A percentile compares a stretch with the other conserved stretches of the same genome.
phyloP scores from a whole-genome alignment of 2,329 filamentous ascomycete species.

The Fusarium praegraminearum region DNA sequence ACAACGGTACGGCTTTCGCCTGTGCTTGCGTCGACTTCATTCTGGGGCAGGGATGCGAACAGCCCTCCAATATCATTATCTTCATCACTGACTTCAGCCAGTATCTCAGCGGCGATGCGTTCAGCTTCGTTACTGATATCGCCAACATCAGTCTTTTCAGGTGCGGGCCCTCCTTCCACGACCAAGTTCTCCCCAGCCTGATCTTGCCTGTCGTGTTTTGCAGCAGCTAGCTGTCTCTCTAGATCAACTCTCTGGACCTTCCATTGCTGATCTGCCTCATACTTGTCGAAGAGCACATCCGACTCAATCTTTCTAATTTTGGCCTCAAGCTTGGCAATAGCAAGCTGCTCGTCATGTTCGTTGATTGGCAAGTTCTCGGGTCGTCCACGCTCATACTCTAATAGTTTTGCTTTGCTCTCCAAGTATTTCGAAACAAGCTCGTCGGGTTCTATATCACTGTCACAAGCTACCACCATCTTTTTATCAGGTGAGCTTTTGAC shows the following conservation, averaged over 20 bases:
- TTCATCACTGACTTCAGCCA: slow-evolving; percentile 61
- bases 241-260: slow-evolving; percentile 67
- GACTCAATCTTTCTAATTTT: slow-evolving; percentile 83
- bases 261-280: slow-evolving; percentile 75
- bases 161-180: slow-evolving; percentile 41
- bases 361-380: slow-evolving; percentile 37
- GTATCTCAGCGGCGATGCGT: slow-evolving; percentile 68
- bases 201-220: slow-evolving; percentile 54
- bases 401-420: slow-evolving; percentile 76
- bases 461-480: slow-evolving; percentile 64
- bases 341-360: slow-evolving; percentile 54
- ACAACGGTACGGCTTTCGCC: slow-evolving; percentile 70
- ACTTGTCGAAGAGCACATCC: slow-evolving; percentile 79
- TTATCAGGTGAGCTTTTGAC: slow-evolving; percentile 52
- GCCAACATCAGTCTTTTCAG: slow-evolving; percentile 53
- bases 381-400: slow-evolving; percentile 65
- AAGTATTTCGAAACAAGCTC: slow-evolving; percentile 82
- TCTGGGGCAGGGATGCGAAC: slow-evolving; percentile 71
- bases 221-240: slow-evolving; percentile 70
- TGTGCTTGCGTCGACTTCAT: slow-evolving; percentile 68
- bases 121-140: slow-evolving; percentile 69
- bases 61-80: slow-evolving; percentile 64
- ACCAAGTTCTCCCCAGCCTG: slow-evolving; percentile 37
- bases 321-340: slow-evolving; percentile 74
- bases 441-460: slow-evolving; percentile 80